phyloP scores from a whole-genome alignment of 2,329 filamentous ascomycete genomes.

The Fusarium torreyae region DNA sequence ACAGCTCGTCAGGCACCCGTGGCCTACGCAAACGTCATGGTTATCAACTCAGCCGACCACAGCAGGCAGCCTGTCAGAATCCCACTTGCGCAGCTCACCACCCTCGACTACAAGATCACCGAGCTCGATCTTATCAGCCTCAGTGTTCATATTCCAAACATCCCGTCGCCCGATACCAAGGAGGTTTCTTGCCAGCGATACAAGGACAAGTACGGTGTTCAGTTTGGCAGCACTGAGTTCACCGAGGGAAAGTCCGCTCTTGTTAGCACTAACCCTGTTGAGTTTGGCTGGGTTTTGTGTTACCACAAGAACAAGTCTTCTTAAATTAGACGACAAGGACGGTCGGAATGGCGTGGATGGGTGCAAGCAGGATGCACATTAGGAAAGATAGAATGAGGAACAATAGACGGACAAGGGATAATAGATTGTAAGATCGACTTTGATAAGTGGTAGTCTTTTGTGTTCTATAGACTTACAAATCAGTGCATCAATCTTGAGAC shows the following conservation, averaged over 20 bases:
- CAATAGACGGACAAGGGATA: too few species aligned
- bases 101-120: slow-evolving; percentile 23
- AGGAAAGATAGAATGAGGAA: neutral
- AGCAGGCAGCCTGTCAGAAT: slow-evolving; percentile 35
- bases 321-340: neutral
- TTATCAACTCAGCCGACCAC: slow-evolving; percentile 19
- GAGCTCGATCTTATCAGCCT: slow-evolving; percentile 25
- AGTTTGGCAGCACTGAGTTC: slow-evolving; percentile 34
- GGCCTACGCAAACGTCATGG: slow-evolving; percentile 23
- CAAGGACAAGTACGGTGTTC: slow-evolving; percentile 33
- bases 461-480: neutral
- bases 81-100: slow-evolving; percentile 35
- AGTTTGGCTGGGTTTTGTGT: slow-evolving; percentile 35
- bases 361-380: neutral
- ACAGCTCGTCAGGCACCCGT: slow-evolving; percentile 13
- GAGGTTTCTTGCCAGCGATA: slow-evolving; percentile 37
- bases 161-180: slow-evolving; percentile 12
- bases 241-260: slow-evolving; percentile 25
- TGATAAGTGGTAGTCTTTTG: neutral
- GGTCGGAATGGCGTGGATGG: neutral
- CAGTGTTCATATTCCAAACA: slow-evolving; percentile 17
- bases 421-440: neutral
- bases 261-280: slow-evolving; percentile 38
- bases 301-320: slow-evolving; percentile 27
- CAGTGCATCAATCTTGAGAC: neutral